A percentile compares a stretch with the other conserved stretches of the same genome.
Conservation (phyloP, 139 green algal species). For the Edaphochlamys debaryana region DNA sequence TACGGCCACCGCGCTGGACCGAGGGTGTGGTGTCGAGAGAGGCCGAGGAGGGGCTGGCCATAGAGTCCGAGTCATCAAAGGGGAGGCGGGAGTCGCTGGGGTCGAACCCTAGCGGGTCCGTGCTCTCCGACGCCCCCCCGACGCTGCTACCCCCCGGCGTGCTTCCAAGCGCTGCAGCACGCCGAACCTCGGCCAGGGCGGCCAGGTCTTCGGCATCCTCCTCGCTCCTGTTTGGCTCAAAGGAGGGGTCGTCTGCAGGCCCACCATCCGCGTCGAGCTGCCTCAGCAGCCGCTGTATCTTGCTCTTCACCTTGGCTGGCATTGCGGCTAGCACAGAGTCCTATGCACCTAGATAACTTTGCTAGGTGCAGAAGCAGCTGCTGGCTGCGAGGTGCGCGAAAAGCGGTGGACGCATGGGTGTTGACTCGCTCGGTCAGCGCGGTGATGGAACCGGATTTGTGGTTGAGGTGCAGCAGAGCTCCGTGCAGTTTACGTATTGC, state of each 20-base stretch:
- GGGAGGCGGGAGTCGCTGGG: neutral
- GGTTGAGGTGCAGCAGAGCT: too few species aligned
- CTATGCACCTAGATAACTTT: too few species aligned
- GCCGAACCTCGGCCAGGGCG: neutral
- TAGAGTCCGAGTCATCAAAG: neutral
- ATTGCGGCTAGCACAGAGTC: too few species aligned
- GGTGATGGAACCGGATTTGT: too few species aligned
- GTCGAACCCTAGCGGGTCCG: neutral
- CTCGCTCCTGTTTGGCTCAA: neutral
- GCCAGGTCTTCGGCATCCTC: conserved; percentile 19
- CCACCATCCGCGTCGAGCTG: conserved; percentile 21
- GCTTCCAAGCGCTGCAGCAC: neutral
- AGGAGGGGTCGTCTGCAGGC: neutral
- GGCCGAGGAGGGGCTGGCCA: neutral
- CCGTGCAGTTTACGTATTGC: too few species aligned
- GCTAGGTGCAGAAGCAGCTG: too few species aligned
- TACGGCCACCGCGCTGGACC: too few species aligned
- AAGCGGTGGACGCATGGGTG: too few species aligned
- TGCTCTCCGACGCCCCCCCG: conserved; percentile 16
- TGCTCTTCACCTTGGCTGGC: conserved; percentile 27
- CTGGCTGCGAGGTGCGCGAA: too few species aligned
- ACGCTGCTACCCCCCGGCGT: conserved; percentile 19
- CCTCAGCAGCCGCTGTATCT: conserved; percentile 23
- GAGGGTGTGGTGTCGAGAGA: conserved; percentile 1
- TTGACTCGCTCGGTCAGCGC: too few species aligned